A percentile compares a stretch with the other conserved stretches of the same genome.
phyloP scores from a whole-genome alignment of 2,329 filamentous ascomycete species.

The Dendryphion nanum region DNA sequence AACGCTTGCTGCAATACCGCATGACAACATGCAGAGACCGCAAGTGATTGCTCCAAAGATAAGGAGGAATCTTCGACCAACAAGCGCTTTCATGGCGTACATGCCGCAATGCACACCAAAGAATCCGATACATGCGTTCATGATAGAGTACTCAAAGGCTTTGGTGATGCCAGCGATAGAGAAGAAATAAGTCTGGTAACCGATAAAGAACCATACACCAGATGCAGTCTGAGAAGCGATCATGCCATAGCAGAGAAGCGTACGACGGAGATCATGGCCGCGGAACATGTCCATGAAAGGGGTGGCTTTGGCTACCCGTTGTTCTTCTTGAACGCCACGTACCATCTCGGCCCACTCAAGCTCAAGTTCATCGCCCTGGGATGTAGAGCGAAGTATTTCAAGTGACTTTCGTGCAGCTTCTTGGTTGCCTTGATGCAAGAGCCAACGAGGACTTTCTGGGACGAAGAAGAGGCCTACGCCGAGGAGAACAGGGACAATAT shows the following conservation, averaged over 20 bases:
- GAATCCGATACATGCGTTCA: constrained; percentile 37
- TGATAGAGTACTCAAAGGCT: constrained; percentile 7
- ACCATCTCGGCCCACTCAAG: constrained; percentile 17
- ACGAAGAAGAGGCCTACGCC: constrained; percentile 28
- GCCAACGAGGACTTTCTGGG: constrained; percentile 39
- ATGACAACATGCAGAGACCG: constrained; percentile 9
- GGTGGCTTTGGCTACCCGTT: constrained; percentile 49
- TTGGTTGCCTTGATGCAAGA: background rate
- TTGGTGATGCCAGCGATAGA: constrained; percentile 6
- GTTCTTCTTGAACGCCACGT: constrained; percentile 15
- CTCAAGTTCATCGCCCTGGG: constrained; percentile 8
- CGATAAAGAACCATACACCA: constrained; percentile 51
- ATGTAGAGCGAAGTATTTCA: background rate
- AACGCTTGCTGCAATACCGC: constrained; percentile 6
- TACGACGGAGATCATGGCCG: constrained; percentile 47
- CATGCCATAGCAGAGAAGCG: constrained; percentile 48
- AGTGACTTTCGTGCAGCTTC: constrained; percentile 1
- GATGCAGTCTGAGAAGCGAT: constrained; percentile 45
- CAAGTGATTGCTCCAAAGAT: constrained; percentile 4
- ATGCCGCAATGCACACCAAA: constrained; percentile 49
- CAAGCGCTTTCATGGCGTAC: constrained; percentile 4
- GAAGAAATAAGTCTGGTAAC: constrained; percentile 31
- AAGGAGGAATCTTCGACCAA: constrained; percentile 9
- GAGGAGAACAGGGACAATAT: constrained; percentile 44
- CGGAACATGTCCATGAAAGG: constrained; percentile 45